Percentiles rank a stretch among this genome's conserved stretches.
These are phyloP conservation scores for Lolium multiflorum DNA, from an alignment of 176 grass and related monocot species.

Conservation along the genomic window DNA sequence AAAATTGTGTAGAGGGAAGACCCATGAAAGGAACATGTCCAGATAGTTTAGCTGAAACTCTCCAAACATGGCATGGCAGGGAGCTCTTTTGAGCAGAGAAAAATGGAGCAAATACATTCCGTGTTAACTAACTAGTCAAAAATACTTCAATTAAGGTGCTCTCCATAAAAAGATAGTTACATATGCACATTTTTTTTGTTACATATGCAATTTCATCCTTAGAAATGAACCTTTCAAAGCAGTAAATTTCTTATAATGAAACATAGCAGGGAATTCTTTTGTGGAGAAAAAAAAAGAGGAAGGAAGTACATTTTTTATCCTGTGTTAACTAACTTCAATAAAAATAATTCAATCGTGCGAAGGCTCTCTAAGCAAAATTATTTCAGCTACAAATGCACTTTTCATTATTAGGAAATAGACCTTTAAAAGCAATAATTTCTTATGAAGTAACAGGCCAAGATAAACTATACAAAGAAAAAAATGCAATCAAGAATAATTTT, in stretches of 20 bases:
- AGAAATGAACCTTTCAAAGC: background rate
- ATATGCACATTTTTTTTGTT: background rate
- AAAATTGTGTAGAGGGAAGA: background rate
- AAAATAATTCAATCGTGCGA: too few species aligned
- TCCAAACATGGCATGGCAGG: background rate
- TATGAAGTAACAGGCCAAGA: background rate
- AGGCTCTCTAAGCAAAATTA: too few species aligned
- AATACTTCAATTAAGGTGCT: background rate
- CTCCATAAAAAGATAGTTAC: background rate
- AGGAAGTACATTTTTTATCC: too few species aligned
- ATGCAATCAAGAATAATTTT: background rate
- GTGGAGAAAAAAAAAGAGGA: too few species aligned
- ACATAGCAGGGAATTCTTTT: too few species aligned
- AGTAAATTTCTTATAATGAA: background rate
- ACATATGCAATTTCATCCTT: background rate
- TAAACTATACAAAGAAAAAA: background rate
- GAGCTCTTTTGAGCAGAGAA: background rate
- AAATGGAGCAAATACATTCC: too few species aligned
- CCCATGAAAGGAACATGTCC: constrained; percentile 7
- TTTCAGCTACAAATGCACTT: background rate
- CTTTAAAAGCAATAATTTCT: background rate
- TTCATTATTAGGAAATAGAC: background rate
- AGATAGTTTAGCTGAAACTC: background rate
- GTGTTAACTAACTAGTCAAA: background rate
- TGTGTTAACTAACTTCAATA: too few species aligned